Conservation (phyloP, 2,329 filamentous ascomycete genomes). For the Microcyclospora pomicola region DNA sequence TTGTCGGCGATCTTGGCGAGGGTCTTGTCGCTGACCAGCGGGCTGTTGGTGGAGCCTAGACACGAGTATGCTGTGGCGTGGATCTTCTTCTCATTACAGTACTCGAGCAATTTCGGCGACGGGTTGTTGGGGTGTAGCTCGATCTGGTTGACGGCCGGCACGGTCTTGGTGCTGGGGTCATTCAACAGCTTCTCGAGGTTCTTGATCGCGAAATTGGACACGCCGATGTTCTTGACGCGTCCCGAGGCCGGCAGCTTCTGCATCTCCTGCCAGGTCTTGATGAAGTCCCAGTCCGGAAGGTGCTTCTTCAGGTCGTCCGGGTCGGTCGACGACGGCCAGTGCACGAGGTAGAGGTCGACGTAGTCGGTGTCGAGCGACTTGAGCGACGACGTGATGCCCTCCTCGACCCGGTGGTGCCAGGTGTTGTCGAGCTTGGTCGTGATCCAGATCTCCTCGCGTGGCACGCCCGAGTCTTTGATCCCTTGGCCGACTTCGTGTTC, state of each 20-base stretch:
- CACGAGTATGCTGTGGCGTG: conserved; percentile 63
- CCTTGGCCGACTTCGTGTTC: conserved; percentile 59
- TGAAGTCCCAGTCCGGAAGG: conserved; percentile 65
- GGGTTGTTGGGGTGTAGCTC: conserved; percentile 72
- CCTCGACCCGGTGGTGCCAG: conserved; percentile 55
- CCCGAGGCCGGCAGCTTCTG: conserved; percentile 45
- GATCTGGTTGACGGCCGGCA: conserved; percentile 64
- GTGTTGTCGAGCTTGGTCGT: conserved; percentile 77
- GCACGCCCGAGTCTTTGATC: conserved; percentile 52
- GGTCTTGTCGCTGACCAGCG: conserved; percentile 51
- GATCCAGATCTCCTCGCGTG: conserved; percentile 55
- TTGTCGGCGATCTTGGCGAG: conserved; percentile 44
- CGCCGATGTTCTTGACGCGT: conserved; percentile 60
- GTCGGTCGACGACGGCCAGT: conserved; percentile 55
- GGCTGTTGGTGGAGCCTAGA: conserved; percentile 57
- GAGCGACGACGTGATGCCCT: conserved; percentile 47
- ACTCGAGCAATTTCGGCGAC: conserved; percentile 63
- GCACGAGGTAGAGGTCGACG: conserved; percentile 57
- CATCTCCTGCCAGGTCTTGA: conserved; percentile 52
- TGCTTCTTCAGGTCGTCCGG: conserved; percentile 52
- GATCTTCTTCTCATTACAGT: conserved; percentile 59
- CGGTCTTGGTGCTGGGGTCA: conserved; percentile 48
- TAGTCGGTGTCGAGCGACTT: conserved; percentile 50
- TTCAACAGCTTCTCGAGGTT: conserved; percentile 63
- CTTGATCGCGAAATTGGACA: conserved; percentile 73